Evolutionary conservation across 352 stramenopile species (phyloP), one percentile per base, ranked within the genome.

Genomic region (Phytopythium delawarense): DNA sequence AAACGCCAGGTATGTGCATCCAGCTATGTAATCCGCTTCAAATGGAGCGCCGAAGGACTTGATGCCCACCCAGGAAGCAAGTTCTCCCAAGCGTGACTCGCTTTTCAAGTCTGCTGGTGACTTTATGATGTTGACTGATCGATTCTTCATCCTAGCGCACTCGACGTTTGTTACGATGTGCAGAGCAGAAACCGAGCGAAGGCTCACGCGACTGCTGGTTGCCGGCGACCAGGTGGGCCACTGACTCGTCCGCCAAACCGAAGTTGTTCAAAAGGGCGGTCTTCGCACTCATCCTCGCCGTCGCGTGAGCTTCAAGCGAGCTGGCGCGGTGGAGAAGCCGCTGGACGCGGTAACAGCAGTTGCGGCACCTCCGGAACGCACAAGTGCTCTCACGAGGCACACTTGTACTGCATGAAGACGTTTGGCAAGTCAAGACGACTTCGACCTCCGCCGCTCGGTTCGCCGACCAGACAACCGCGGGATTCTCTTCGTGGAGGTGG

Each of bases 281-380:
- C 11, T 28, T 2, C 23, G 66, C 66, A 12, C 28, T 62, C n/a
- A 57, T 23, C 40, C 57, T 40, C 7, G 72, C 69, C 15, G 62
- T 66, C 5, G 28, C 55, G 35, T 78, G 67, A 2, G 63, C 40
- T 9, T 61, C 21, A 0, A 50, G 20, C 16, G 51, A 44, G n/a
- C 53, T 63, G 15, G 61, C 62, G 1, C 74, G 71, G 2, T 32
- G 25, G 2, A 79, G 37, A 6, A 89, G 65, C 12, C 79, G 70
- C 59, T 91, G 82, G 49, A 88, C 72, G 23, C 72, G 71, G 46
- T 91, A 91, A 62, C 82, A 91, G 63, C 82, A 91, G 40, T 70
- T 87, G 32, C 79, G 74, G 52, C 79, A 89, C 40, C 76, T 64
- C 30, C 71, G 59, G 39, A 89, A 87, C 6, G 64, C 53, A 42